Base-by-base conservation (phyloP, 805 yeast species). In the Pichia nanzhaoensis region DNA sequence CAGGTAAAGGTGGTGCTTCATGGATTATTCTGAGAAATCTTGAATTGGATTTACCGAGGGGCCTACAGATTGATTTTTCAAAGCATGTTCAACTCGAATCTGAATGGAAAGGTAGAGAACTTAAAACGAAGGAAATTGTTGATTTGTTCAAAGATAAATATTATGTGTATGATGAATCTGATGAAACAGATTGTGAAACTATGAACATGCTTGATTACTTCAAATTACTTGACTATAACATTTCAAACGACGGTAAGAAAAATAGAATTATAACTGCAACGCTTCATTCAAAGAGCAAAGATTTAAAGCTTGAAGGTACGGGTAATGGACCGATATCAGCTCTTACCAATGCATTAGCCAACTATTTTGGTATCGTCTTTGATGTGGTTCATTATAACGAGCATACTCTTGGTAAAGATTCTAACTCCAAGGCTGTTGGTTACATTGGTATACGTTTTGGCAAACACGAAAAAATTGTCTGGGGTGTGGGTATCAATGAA, bases 281-380 rank as follows among this genome's bases (percentile, higher is more conserved):
- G 22, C 63, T 82, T 37, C 68, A 70, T 34, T 65, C 78, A 37
- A 68, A 73, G 41, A 41, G 54, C 4, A 21, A 42, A 4, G 41
- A 48, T 8, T 46, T 56, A 33, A 39, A 49, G 21, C 66, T 85
- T 34, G 50, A 56, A 27, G 95, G 95, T 51, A 57, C 58, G 35
- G 95, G 95, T 51, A 86, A 85, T 60, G 95, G 95, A 58, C 95
- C 90, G 41, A 76, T 85, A 48, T 84, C 95, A 7, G 81, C 90
- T 2, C 78, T 84, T 60, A 68, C 78, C 7, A 71, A 82, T 58
- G 88, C 88, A 13, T 58, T 84, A 45, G 65, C 75, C 37, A 63
- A 60, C 27, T 64, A 67, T 42, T 69, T 82, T 47, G 70, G 71
- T 35, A 63, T 72, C 44, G 61, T 68, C 32, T 63, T 84, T 41